These are phyloP conservation scores for Miamiensis avidus DNA, from an alignment of 169 alveolate genomes.

Conservation along the genomic window DNA sequence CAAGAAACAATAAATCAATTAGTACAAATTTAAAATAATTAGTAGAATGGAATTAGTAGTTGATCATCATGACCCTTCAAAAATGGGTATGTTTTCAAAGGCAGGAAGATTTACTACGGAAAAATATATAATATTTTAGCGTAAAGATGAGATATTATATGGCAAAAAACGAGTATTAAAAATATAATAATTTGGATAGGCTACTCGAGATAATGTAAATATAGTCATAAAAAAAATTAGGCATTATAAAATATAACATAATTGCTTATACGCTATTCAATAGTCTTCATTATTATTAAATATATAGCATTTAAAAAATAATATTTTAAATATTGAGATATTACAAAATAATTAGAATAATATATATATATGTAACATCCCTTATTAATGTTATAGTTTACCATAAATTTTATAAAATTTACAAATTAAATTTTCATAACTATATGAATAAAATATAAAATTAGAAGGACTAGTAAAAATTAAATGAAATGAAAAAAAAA, in stretches of 20 bases:
- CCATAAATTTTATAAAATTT: background rate
- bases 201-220: background rate
- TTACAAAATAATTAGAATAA: background rate
- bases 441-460: no score
- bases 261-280: no score
- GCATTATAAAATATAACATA: background rate
- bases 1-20: no score
- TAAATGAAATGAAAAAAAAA: background rate
- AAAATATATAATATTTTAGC: slow-evolving; percentile 39
- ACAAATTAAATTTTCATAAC: no score
- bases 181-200: slow-evolving; percentile 2
- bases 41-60: no score
- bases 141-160: slow-evolving; percentile 45
- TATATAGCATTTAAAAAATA: background rate
- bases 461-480: slow-evolving; percentile 4
- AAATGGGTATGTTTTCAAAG: slow-evolving; percentile 43
- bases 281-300: no score
- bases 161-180: slow-evolving; percentile 9
- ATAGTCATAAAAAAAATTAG: background rate
- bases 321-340: background rate
- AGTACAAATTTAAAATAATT: no score
- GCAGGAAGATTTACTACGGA: slow-evolving; percentile 50
- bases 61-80: slow-evolving; percentile 18
- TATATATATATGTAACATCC: background rate
- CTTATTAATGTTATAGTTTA: background rate